Conservation (phyloP, 2,329 filamentous ascomycete species). For the Thermothelomyces thermophilus region DNA sequence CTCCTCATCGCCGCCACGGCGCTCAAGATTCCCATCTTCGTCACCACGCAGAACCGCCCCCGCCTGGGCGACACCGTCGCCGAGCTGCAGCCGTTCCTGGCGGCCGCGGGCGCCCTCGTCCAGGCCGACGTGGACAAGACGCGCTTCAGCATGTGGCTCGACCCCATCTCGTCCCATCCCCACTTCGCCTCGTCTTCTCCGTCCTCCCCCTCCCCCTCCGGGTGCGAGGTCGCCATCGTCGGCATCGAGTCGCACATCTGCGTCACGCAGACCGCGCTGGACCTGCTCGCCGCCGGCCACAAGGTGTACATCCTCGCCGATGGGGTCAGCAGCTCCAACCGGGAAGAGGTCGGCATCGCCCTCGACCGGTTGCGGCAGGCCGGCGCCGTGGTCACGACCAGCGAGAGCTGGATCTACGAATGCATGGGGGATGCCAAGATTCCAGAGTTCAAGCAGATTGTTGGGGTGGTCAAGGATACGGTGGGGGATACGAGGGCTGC, state of each 20-base stretch:
- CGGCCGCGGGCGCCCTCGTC: slow-evolving; percentile 41
- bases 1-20: slow-evolving; percentile 57
- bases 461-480: slow-evolving; percentile 71
- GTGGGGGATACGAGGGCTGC: slow-evolving; percentile 62
- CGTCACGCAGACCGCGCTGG: slow-evolving; percentile 84
- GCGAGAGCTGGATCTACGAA: slow-evolving; percentile 88
- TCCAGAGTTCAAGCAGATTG: slow-evolving; percentile 65
- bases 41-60: slow-evolving; percentile 76
- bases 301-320: slow-evolving; percentile 83
- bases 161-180: slow-evolving; percentile 47
- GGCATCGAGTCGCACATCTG: slow-evolving; percentile 95
- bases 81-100: slow-evolving; percentile 50
- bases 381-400: slow-evolving; percentile 74
- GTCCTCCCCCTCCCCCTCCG: slow-evolving; percentile 20
- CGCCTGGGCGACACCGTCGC: slow-evolving; percentile 75
- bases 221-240: slow-evolving; percentile 61
- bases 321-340: slow-evolving; percentile 81
- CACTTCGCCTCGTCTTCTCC: slow-evolving; percentile 18
- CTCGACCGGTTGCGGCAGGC: slow-evolving; percentile 67
- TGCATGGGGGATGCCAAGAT: slow-evolving; percentile 74
- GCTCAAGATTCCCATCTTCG: slow-evolving; percentile 70
- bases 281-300: slow-evolving; percentile 69
- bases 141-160: slow-evolving; percentile 79
- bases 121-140: slow-evolving; percentile 69
- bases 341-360: slow-evolving; percentile 72